Base-by-base conservation (phyloP, 2,329 filamentous ascomycete genomes). In the Aspergillus costaricaensis region DNA sequence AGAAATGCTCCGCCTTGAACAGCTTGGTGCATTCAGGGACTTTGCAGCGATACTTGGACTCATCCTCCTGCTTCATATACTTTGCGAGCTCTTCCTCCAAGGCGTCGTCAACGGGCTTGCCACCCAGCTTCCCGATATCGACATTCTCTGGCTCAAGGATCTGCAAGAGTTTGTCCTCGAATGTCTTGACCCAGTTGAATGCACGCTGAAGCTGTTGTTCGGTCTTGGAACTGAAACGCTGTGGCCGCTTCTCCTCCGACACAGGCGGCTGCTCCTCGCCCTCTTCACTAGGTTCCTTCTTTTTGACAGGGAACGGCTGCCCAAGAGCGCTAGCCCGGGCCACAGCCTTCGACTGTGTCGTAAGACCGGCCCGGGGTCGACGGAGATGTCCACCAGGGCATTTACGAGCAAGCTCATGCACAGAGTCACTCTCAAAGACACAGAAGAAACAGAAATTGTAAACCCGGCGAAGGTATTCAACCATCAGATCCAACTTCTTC, bases 361-460 rank as follows among this genome's bases (percentile, higher is more conserved):
- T 95, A 36, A 98, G 83, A 38, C 92, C 96, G 70, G 90, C 90
- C 59, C 93, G 86, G 41, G 95, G 95, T 52, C 95, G 89, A 64
- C 95, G 91, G 63, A 99, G 86, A 81, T 99, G 95, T n/a, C 95
- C 95, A 44, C 95, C 95, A 25, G 95, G 92, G 70, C 95, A 99
- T 79, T 99, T 98, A 61, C 95, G 88, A 43, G 91, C 93, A 66
- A 99, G 83, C 78, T 99, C 95, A 72, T 99, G 95, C 21, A 98
- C 89, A 0, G 94, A 98, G 76, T 99, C 95, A 72, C 92, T 95
- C 78, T 99, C 95, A 68, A 99, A 98, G 5, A 99, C 96, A 75
- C 95, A 99, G 81, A 98, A 99, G 82, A 99, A 97, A 81, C 95
- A 99, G 80, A 99, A 98, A 79, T 95, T 97, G 83, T 96, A 96